phyloP scores from a whole-genome alignment of 805 yeast species.

The Vanderwaltozyma yarrowii region DNA sequence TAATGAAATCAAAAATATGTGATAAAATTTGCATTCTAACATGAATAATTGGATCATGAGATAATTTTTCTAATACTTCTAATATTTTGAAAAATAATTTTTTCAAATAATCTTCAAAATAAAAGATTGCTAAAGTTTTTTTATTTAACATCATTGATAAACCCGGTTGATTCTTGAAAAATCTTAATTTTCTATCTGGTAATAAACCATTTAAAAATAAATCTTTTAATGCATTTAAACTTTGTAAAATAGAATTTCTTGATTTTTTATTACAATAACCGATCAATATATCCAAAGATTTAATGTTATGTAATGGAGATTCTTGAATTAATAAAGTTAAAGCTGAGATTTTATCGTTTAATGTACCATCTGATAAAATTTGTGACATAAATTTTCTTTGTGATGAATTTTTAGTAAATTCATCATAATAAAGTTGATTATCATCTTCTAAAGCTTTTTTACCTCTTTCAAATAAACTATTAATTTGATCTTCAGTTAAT shows the following conservation, averaged over 20 bases:
- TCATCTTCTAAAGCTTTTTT: constrained; percentile 56
- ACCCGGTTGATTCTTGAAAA: constrained; percentile 68
- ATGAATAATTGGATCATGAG: constrained; percentile 87
- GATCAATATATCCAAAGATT: constrained; percentile 70
- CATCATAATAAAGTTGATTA: constrained; percentile 59
- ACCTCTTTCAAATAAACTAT: constrained; percentile 55
- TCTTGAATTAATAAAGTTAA: constrained; percentile 87
- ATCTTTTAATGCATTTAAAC: constrained; percentile 84
- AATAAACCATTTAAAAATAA: constrained; percentile 72
- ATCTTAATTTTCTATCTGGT: constrained; percentile 72
- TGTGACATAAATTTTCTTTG: constrained; percentile 84
- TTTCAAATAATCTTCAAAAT: constrained; percentile 86
- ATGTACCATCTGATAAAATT: constrained; percentile 83
- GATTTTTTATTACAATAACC: constrained; percentile 83
- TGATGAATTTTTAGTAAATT: constrained; percentile 63
- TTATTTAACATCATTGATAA: constrained; percentile 36
- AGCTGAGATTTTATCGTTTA: constrained; percentile 91
- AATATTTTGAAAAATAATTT: constrained; percentile 63
- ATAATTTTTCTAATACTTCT: constrained; percentile 62
- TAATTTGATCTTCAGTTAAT: constrained; percentile 43
- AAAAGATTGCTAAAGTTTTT: constrained; percentile 58
- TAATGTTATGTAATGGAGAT: constrained; percentile 82
- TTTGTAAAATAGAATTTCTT: constrained; percentile 85
- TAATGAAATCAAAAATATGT: constrained; percentile 70
- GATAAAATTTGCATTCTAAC: constrained; percentile 70